Conservation (phyloP, 2,329 filamentous ascomycete genomes). For the Talaromyces sp. region DNA sequence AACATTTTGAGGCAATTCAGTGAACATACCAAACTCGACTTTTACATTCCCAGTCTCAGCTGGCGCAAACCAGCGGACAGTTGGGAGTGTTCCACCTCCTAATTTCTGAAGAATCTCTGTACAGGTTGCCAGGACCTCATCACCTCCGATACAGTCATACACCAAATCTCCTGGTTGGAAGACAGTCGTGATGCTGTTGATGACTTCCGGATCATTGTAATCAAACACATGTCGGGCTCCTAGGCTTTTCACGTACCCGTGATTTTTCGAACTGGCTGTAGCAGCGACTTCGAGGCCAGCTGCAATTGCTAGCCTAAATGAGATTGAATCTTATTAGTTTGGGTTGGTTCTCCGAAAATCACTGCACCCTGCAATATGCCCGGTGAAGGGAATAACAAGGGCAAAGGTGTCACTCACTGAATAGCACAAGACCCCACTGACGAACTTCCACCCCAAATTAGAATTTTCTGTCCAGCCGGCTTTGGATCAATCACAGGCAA, state of each 20-base stretch:
- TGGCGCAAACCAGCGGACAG: constrained; percentile 4
- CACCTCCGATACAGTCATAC: constrained; percentile 28
- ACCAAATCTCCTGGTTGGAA: constrained; percentile 10
- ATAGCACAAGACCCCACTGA: constrained; percentile 14
- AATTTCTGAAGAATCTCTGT: neutral
- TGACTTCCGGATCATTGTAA: constrained; percentile 40
- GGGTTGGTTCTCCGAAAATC: neutral
- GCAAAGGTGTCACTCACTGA: constrained; percentile 30
- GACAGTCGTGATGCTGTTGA: constrained; percentile 34
- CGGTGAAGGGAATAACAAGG: neutral
- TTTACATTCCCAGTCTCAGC: neutral
- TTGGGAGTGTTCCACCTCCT: constrained; percentile 12
- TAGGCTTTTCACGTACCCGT: constrained; percentile 32
- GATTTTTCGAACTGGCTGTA: constrained; percentile 38
- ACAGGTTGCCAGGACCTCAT: constrained; percentile 32
- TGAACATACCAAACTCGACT: constrained; percentile 6
- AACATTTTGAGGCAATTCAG: too few relatives aligned
- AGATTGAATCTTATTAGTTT: neutral
- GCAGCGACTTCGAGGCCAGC: constrained; percentile 35
- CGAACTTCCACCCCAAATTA: constrained; percentile 48
- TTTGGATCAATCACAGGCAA: constrained; percentile 29
- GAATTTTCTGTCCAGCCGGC: constrained; percentile 26
- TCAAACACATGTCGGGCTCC: constrained; percentile 42
- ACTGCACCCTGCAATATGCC: neutral
- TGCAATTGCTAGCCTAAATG: constrained; percentile 32